Evolutionary conservation across 306 rosid genomes (phyloP), one percentile per base, ranked within the genome.

Genomic region (Prunus mongolica): DNA sequence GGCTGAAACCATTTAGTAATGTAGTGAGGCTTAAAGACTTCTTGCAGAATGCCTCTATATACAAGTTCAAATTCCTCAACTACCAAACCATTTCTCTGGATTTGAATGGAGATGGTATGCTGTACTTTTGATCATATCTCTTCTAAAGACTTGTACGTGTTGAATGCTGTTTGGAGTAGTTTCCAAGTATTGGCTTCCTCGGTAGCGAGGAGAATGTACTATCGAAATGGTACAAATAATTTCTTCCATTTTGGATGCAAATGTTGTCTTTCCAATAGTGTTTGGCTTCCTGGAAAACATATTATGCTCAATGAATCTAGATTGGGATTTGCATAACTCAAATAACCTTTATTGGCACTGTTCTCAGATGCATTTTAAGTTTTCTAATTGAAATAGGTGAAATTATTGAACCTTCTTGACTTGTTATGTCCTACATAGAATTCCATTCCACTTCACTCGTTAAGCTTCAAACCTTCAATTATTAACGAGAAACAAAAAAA

Each of bases 1-100:
- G 76, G 61, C 65, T 24, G 62, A 22, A 65, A 56, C 67, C 55
- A 55, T 20, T 62, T 30, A 32, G 44, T 56, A 69, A 74, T 66
- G n/a, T 65, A 64, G 58, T 25, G 57, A 57, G 83, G 80, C 49
- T 27, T 58, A 28, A 52, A 60, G 54, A 85, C 88, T 77, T 69
- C 28, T 61, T 72, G 64, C 83, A 25, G 20, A 76, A 24, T 68
- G 71, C 67, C 67, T 68, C 63, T 61, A 13, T 54, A 46, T 24
- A 44, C 55, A 74, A 49, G 70, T 51, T 75, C 15, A 25, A 51
- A 47, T 25, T 1, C 67, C 16, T 45, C 8, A 61, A 56, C 46
- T 20, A 19, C 47, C 63, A n/a, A 27, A 14, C 34, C n/a, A 6
- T 73, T 5, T 45, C 28, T 16, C 10, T 72, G 46, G 6, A 15